Base-by-base conservation (phyloP, 176 grass and related monocot genomes). In the Cymbopogon citratus region DNA sequence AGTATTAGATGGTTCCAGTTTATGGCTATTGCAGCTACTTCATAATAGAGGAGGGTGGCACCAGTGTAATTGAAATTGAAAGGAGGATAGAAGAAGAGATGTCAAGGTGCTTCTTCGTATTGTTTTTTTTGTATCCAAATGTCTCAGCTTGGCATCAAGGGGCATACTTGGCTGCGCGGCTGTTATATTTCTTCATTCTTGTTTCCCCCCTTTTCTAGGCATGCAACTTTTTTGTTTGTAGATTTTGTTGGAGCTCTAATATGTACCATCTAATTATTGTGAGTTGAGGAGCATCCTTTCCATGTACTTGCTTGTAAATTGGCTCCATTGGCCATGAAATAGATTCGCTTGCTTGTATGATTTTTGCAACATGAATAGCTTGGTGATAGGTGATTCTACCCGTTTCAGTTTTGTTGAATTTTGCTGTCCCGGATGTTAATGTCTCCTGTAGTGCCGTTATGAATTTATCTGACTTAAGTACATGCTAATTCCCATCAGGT, bases 121-220 rank as follows among this genome's bases (percentile, higher is more conserved):
- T 81, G 85, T 64, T 92, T 85, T 85, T 49, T 85, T 85, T 49
- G 19, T 73, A 68, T 89, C 69, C 4, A 49, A 82, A 81, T 86
- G 52, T 76, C 77, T 82, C 70, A 70, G 19, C 65, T 63, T 82
- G 79, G 82, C 80, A 81, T 80, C 29, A 76, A 54, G 87, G 72
- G 80, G 49, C 59, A 94, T 89, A 88, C 73, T 63, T 71, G 75
- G 77, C 23, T 34, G 77, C 82, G 74, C 25, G 76, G 77, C 81
- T 71, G 80, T 62, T 85, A 85, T 86, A 89, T 95, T 95, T 91
- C 84, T 98, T 98, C 54, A 93, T 95, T 93, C 85, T 97, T 91
- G 34, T 46, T 85, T 73, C 6, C 8, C 28, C 29, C 73, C 35
- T 76, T 89, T 87, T 79, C 57, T 75, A 62, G 83, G 86, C 57